Percentiles rank a stretch among this genome's conserved stretches.
Evolutionary conservation across 441 rosid genomes (phyloP).

Genomic region (Adansonia grandidieri): DNA sequence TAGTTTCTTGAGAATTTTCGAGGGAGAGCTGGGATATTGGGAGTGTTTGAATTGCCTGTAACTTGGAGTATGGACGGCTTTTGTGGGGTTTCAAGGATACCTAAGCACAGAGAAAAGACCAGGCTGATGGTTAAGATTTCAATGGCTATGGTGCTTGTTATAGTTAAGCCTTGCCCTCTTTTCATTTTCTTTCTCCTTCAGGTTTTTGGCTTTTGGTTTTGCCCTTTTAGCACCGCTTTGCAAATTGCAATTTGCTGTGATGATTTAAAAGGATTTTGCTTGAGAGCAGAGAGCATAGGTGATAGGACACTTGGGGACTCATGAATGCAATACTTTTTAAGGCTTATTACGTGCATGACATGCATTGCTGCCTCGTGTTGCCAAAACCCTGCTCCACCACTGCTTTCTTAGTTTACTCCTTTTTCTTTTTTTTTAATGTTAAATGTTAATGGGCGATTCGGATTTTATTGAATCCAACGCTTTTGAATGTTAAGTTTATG

Average conservation of each 20-base stretch:
- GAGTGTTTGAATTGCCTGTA: conserved; percentile 37
- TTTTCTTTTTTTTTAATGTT: background rate
- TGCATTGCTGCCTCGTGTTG: conserved; percentile 20
- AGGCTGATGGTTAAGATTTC: background rate
- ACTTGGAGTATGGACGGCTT: conserved; percentile 54
- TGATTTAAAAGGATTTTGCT: background rate
- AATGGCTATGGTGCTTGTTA: background rate
- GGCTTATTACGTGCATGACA: background rate
- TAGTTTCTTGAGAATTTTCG: conserved; percentile 40
- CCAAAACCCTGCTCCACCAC: background rate
- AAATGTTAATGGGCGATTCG: background rate
- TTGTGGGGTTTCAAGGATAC: conserved; percentile 13
- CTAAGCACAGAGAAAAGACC: background rate
- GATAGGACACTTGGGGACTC: background rate
- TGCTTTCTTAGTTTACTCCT: background rate
- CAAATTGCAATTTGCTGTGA: too few relatives aligned
- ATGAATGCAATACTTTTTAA: too few relatives aligned
- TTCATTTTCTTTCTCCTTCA: conserved; percentile 10
- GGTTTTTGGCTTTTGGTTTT: background rate
- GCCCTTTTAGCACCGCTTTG: background rate
- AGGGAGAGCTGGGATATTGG: background rate
- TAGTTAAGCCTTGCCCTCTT: background rate
- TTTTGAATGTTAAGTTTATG: too few relatives aligned
- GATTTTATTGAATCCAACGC: too few relatives aligned
- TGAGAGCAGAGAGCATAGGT: background rate